Evolutionary conservation across 164 flowering plant species (phyloP).

Genomic region (Aristolochia contorta): DNA sequence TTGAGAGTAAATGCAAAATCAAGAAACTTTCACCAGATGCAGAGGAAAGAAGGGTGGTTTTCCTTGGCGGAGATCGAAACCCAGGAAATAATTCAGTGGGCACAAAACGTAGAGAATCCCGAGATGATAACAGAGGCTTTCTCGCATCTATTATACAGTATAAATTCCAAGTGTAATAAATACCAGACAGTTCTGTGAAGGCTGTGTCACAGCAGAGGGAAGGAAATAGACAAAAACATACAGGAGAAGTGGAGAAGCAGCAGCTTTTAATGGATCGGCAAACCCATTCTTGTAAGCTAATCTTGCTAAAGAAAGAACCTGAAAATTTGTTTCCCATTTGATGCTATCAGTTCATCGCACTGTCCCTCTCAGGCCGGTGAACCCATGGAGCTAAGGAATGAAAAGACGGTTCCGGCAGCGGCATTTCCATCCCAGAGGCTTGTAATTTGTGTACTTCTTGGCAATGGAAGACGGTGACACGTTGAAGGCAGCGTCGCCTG

Average conservation of each 20-base stretch:
- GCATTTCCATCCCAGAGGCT: constrained; percentile 17
- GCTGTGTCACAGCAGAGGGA: not conserved
- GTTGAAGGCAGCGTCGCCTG: constrained; percentile 6
- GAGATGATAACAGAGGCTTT: constrained; percentile 3
- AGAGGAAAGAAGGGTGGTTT: too few relatives aligned
- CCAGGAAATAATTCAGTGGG: not conserved
- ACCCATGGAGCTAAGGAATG: constrained; percentile 2
- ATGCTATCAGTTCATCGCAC: not conserved
- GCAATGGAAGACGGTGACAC: constrained; percentile 6
- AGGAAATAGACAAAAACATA: too few relatives aligned
- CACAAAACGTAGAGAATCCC: constrained; percentile 1
- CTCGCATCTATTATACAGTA: constrained; percentile 4
- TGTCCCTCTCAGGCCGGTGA: not conserved
- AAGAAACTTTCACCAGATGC: too few relatives aligned
- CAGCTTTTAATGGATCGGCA: not conserved
- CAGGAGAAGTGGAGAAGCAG: not conserved
- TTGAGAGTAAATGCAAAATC: too few relatives aligned
- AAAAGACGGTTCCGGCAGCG: constrained; percentile 11
- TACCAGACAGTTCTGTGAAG: not conserved
- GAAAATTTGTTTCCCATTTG: not conserved
- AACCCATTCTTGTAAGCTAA: not conserved
- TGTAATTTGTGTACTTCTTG: constrained; percentile 45
- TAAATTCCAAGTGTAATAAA: constrained; percentile 4
- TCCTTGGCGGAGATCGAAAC: too few relatives aligned
- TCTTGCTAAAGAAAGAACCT: not conserved